A percentile compares a stretch with the other conserved stretches of the same genome.
phyloP scores from a whole-genome alignment of 176 grass and related monocot species.

The Dactylis glomerata region DNA sequence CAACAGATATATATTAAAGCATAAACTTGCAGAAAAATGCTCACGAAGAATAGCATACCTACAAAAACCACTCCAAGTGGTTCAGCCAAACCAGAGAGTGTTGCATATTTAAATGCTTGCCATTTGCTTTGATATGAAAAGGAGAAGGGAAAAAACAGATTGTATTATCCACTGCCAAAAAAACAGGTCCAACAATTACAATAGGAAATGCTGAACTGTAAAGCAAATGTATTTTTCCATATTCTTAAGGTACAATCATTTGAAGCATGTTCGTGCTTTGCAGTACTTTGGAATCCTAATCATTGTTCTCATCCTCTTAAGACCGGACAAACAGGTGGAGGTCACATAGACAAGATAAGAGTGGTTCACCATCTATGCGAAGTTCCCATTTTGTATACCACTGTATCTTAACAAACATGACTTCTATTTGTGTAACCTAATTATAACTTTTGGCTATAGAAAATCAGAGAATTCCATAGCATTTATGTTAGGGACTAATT shows the following conservation, averaged over 20 bases:
- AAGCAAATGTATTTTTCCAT: not conserved
- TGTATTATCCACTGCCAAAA: not conserved
- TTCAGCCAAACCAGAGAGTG: constrained; percentile 77
- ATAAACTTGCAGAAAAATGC: not conserved
- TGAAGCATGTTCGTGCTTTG: not conserved
- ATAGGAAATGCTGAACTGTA: not conserved
- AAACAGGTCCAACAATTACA: not conserved
- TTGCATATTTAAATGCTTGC: constrained; percentile 75
- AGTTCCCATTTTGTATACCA: not conserved
- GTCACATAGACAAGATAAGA: constrained; percentile 4
- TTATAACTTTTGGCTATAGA: not conserved
- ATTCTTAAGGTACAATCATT: not conserved
- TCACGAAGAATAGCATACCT: constrained; percentile 50
- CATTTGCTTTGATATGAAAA: constrained; percentile 66
- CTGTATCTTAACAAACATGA: not conserved
- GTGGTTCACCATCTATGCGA: not conserved
- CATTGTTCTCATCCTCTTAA: not conserved
- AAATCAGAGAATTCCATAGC: not conserved
- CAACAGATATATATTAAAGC: not conserved
- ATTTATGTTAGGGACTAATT: not conserved
- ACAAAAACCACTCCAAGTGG: constrained; percentile 79
- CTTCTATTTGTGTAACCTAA: not conserved
- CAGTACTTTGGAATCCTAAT: not conserved
- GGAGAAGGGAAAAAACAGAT: not conserved
- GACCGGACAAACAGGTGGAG: not conserved